Percentiles rank a stretch among this genome's conserved stretches.
These are phyloP conservation scores for Sedum album DNA, from an alignment of 164 flowering plant genomes.

Conservation along the genomic window DNA sequence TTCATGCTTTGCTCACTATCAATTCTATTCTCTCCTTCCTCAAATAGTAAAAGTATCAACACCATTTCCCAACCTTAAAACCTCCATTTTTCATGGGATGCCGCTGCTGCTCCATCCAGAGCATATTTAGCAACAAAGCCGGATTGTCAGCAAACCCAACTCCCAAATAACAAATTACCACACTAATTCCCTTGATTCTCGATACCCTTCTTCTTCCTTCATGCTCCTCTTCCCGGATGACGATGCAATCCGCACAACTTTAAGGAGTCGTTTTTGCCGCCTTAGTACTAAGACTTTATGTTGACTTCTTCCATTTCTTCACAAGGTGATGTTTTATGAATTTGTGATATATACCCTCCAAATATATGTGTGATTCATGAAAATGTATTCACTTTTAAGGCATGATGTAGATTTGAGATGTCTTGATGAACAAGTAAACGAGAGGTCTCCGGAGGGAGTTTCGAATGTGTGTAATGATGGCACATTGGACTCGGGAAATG, in stretches of 20 bases:
- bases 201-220: neutral
- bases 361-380: too few relatives aligned
- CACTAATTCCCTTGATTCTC: neutral
- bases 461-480: constrained; percentile 7
- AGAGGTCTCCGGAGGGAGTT: constrained; percentile 34
- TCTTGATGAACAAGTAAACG: constrained; percentile 19
- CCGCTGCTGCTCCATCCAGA: neutral
- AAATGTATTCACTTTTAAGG: neutral
- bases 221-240: neutral
- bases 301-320: neutral
- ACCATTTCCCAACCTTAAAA: too few relatives aligned
- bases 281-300: neutral
- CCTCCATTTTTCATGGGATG: neutral
- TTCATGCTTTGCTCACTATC: neutral
- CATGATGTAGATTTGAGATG: constrained; percentile 26
- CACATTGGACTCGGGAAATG: constrained; percentile 9
- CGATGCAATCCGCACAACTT: too few relatives aligned
- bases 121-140: neutral
- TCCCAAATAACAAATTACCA: neutral
- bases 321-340: neutral
- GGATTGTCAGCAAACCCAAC: neutral
- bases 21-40: too few relatives aligned
- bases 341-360: too few relatives aligned
- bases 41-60: too few relatives aligned
- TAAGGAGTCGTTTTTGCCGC: neutral